These are phyloP conservation scores for Sugiyamaella boreocaroliniensis DNA, from an alignment of 805 yeast genomes.

Conservation along the genomic window DNA sequence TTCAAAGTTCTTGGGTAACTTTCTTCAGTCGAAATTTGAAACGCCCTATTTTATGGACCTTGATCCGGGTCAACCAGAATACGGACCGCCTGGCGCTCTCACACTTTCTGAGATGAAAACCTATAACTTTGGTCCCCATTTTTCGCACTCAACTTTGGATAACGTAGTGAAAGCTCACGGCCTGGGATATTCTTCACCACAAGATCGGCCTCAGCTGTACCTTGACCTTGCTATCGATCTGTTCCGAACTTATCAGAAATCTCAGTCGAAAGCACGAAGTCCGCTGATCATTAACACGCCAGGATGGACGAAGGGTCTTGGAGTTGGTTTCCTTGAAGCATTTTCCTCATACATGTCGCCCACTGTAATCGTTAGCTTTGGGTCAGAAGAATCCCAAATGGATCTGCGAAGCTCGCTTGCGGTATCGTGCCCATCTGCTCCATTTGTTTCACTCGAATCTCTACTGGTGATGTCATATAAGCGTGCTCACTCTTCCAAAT, in stretches of 20 bases:
- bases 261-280: background rate
- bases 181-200: slow-evolving; percentile 65
- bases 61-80: slow-evolving; percentile 89
- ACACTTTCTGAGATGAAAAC: slow-evolving; percentile 40
- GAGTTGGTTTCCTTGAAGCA: slow-evolving; percentile 54
- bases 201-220: slow-evolving; percentile 56
- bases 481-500: background rate
- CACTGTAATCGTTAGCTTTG: slow-evolving; percentile 50
- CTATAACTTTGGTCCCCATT: slow-evolving; percentile 37
- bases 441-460: slow-evolving; percentile 4
- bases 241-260: slow-evolving; percentile 27
- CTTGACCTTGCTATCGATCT: slow-evolving; percentile 38
- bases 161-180: slow-evolving; percentile 29
- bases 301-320: slow-evolving; percentile 89
- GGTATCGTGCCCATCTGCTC: background rate
- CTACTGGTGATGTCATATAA: background rate
- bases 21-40: slow-evolving; percentile 29
- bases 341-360: slow-evolving; percentile 42
- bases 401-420: slow-evolving; percentile 3
- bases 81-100: slow-evolving; percentile 62
- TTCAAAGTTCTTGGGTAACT: slow-evolving; percentile 47
- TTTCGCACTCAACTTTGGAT: slow-evolving; percentile 25
- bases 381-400: slow-evolving; percentile 30
- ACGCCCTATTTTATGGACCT: slow-evolving; percentile 49
- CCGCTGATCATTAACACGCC: slow-evolving; percentile 69